Percentiles rank a stretch among this genome's conserved stretches.
Conservation (phyloP, 257 asterid species). For the Solanum rostratum region DNA sequence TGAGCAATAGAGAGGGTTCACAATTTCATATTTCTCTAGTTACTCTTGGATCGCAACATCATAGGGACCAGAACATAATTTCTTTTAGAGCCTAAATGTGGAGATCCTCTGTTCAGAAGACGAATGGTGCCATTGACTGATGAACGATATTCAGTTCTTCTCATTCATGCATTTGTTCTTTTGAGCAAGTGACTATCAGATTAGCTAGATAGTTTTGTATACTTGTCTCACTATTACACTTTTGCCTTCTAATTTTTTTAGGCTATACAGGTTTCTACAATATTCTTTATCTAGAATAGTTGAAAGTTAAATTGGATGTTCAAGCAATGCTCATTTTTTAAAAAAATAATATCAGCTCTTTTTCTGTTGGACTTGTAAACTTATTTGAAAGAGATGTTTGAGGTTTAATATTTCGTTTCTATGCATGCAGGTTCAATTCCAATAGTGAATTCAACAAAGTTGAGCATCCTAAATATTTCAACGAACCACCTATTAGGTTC, state of each 20-base stretch:
- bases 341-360: not conserved
- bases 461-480: constrained; percentile 60
- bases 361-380: not conserved
- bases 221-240: not conserved
- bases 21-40: not conserved
- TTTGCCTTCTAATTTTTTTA: not conserved
- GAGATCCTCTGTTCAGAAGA: not conserved
- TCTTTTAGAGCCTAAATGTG: not conserved
- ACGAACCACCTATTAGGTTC: constrained; percentile 59
- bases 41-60: not conserved
- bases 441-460: constrained; percentile 50
- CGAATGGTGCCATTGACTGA: not conserved
- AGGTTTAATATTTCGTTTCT: not conserved
- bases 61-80: not conserved
- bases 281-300: not conserved
- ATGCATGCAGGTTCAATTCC: constrained; percentile 48
- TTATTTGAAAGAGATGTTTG: not conserved
- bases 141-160: not conserved
- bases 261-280: not conserved
- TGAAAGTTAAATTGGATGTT: not conserved
- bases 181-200: not conserved
- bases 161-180: not conserved
- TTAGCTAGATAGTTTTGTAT: not conserved
- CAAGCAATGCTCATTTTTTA: not conserved
- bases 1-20: not conserved